phyloP scores from a whole-genome alignment of 495 filamentous ascomycete species.

The Aspergillus campestris region DNA sequence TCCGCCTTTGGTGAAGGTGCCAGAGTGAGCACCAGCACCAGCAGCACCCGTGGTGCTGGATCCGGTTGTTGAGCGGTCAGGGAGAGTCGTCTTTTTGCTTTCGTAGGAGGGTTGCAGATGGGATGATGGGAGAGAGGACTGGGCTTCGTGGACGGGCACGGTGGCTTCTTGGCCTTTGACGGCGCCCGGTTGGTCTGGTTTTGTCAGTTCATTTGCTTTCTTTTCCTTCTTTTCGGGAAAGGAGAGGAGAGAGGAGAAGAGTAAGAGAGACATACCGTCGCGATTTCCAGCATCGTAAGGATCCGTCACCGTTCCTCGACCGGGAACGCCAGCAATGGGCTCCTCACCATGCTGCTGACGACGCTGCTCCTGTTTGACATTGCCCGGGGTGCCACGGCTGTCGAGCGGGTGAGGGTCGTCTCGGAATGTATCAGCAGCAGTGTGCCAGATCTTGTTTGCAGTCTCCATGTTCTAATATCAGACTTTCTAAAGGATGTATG shows the following conservation, averaged over 20 bases:
- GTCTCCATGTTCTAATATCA: slow-evolving; percentile 30
- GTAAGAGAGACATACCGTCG: slow-evolving; percentile 22
- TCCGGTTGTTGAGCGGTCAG: too few relatives aligned
- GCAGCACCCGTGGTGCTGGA: not conserved
- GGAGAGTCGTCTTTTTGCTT: too few relatives aligned
- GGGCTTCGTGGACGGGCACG: too few relatives aligned
- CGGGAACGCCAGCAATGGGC: slow-evolving; percentile 35
- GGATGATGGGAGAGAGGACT: too few relatives aligned
- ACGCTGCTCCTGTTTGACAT: slow-evolving; percentile 1
- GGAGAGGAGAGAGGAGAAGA: not conserved
- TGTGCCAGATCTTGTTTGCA: slow-evolving; percentile 25
- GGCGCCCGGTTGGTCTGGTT: too few relatives aligned
- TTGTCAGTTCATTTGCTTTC: not conserved
- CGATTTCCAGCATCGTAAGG: slow-evolving; percentile 39
- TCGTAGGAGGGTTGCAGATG: too few relatives aligned
- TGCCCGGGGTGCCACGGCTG: not conserved
- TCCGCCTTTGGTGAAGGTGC: too few relatives aligned
- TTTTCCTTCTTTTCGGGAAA: not conserved
- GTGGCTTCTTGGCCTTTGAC: too few relatives aligned
- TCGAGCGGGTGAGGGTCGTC: slow-evolving; percentile 15
- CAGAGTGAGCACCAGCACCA: not conserved
- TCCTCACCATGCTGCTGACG: slow-evolving; percentile 24
- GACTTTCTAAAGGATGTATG: too few relatives aligned
- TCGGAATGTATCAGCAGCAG: slow-evolving; percentile 29
- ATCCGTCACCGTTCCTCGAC: slow-evolving; percentile 26